Evolutionary conservation across 352 stramenopile species (phyloP).

Genomic region (Phytopythium aichiense): DNA sequence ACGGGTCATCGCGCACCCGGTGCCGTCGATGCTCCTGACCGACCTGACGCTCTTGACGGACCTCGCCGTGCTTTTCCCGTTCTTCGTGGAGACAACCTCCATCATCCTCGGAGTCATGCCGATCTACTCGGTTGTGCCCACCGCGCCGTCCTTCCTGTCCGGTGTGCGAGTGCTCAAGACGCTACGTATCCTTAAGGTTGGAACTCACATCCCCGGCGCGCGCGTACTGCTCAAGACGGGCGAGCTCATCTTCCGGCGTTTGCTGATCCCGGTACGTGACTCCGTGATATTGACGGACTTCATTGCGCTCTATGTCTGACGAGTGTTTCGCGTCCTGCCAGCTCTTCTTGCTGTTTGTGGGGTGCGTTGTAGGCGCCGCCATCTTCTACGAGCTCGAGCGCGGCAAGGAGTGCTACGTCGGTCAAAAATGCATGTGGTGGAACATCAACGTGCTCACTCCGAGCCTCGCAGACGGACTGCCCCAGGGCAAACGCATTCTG

Average conservation of each 20-base stretch:
- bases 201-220: conserved; percentile 33
- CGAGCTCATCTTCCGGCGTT: conserved; percentile 20
- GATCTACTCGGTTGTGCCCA: conserved; percentile 32
- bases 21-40: conserved; percentile 20
- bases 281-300: background rate
- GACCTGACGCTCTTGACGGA: conserved; percentile 19
- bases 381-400: conserved; percentile 50
- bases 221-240: conserved; percentile 33
- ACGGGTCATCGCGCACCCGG: conserved; percentile 23
- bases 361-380: conserved; percentile 31
- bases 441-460: conserved; percentile 33
- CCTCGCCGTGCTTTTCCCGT: conserved; percentile 28
- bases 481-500: conserved; percentile 28
- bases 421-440: conserved; percentile 30
- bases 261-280: conserved; percentile 35
- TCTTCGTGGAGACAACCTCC: conserved; percentile 25
- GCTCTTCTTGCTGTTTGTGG: conserved; percentile 52
- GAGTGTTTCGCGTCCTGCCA: conserved; percentile 7
- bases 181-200: conserved; percentile 44
- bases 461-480: conserved; percentile 19
- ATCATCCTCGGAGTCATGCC: conserved; percentile 20
- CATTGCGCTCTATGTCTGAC: background rate
- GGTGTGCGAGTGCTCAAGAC: conserved; percentile 38
- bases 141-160: conserved; percentile 38
- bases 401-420: conserved; percentile 35